Evolutionary conservation across 2,329 filamentous ascomycete species (phyloP).

Genomic region (Colletotrichum liaoningense): DNA sequence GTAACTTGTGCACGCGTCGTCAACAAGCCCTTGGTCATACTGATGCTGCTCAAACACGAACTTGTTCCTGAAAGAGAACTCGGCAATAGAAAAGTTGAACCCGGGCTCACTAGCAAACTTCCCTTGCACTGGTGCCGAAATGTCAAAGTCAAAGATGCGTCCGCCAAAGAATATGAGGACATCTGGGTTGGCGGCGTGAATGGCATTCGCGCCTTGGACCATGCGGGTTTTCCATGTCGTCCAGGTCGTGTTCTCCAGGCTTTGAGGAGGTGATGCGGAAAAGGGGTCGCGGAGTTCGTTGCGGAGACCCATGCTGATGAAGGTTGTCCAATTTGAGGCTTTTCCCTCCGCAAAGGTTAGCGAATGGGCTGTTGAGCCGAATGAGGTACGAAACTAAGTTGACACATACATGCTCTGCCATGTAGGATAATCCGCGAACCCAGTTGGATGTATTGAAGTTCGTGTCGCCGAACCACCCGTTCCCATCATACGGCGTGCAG

Average conservation of each 20-base stretch:
- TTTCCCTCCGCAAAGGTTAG: conserved; percentile 41
- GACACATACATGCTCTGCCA: conserved; percentile 58
- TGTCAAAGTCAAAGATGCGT: conserved; percentile 43
- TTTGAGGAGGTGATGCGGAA: conserved; percentile 62
- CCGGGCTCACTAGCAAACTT: background rate
- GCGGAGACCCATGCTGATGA: conserved; percentile 55
- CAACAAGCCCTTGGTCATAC: conserved; percentile 43
- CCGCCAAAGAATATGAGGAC: conserved; percentile 58
- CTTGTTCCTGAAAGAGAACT: conserved; percentile 49
- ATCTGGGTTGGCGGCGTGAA: conserved; percentile 57
- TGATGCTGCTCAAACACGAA: conserved; percentile 56
- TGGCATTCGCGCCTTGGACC: conserved; percentile 52
- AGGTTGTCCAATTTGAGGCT: conserved; percentile 47
- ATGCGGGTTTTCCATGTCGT: conserved; percentile 58
- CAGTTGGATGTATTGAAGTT: conserved; percentile 65
- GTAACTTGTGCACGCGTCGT: conserved; percentile 1
- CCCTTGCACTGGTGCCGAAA: conserved; percentile 45
- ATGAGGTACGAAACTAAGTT: too few relatives aligned
- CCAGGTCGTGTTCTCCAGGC: conserved; percentile 55
- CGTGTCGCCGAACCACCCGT: conserved; percentile 63
- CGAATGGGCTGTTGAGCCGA: too few relatives aligned
- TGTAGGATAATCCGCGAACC: conserved; percentile 62
- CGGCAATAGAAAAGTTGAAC: conserved; percentile 47
- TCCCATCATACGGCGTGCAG: conserved; percentile 56
- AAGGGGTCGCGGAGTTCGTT: conserved; percentile 50